Base-by-base conservation (phyloP, 441 rosid species). In the Euphorbia celastroides region DNA sequence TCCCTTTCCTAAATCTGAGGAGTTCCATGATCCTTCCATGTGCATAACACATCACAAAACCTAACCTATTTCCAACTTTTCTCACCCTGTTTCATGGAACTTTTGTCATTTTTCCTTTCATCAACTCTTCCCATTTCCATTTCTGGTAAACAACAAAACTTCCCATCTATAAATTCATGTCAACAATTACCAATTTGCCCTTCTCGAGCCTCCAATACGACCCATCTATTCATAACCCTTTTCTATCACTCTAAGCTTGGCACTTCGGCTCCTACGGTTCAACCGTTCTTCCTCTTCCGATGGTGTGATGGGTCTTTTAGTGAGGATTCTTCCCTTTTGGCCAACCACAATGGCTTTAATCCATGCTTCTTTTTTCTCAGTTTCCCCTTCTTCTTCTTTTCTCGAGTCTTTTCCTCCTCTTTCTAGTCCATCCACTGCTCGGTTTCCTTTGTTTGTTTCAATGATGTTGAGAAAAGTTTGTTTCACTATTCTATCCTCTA, bases 401-500 rank as follows among this genome's bases (percentile, higher is more conserved):
- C 50, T 57, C 30, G 16, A 23, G 48, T 77, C 75, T 60, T 66
- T 71, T 32, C 54, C 69, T 2, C 65, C 72, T 63, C 72, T 66
- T 41, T 72, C 77, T 25, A 55, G 62, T 23, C 48, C 71, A 48
- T 62, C 74, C 48, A 38, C 30, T 52, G 64, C 75, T 9, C 16
- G 66, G 11, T 72, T 78, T 65, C 74, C 79, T 2, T 46, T 72
- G 44, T 70, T 60, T 51, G 77, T 63, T 27, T 75, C 79, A 7
- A 90, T 65, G 32, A 93, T 87, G 77, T 82, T 76, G 4, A 91
- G 97, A 80, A 93, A 93, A 8, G 95, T 81, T 81, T 89, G 90
- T 76, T 93, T 91, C 6, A 91, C 96, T 32, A 93, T 89, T 61
- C 97, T 83, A 82, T 90, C 97, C 75, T 93, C 99, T 75, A 93